Evolutionary conservation across 306 rosid species (phyloP), one percentile per base, ranked within the genome.

Genomic region (Alnus rubra): DNA sequence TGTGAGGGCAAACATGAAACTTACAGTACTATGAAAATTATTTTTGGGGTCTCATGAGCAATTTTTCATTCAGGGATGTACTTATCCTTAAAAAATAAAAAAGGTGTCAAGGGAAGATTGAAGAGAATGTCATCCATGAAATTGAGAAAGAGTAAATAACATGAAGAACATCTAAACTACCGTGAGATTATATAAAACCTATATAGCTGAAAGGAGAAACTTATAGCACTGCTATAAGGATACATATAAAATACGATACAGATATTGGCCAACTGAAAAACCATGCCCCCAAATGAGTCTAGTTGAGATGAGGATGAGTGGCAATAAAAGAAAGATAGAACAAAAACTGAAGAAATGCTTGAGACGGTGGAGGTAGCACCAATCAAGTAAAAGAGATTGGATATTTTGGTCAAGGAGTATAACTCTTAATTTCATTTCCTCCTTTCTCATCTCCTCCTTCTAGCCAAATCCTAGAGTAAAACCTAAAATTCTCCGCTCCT

Each of bases 391-490:
- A 67, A 67, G 23, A 37, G 39, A 48, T 37, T 37, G 16, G 72
- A 23, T 42, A 5, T 15, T 55, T 33, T 14, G 47, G 23, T 64
- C 70, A 64, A 18, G 50, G 31, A 37, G 71, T 39, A 39, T 18
- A 39, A 8, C 31, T 16, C 71, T 14, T 62, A 31, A 67, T 37
- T 65, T n/a, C 23, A 65, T 39, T 65, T 65, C 71, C 71, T 65
- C 47, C 71, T 16, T 35, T 65, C 48, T 67, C 49, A 67, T 39
- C 11, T 9, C 37, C 48, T 39, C 71, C 72, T 42, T 39, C 50
- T 18, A 67, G 48, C 51, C 51, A 67, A 67, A 39, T 42, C 48
- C 51, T 39, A 39, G 23, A n/a, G 51, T 8, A 64, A 63, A 35
- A 3, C 44, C 70, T 35, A 58, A 28, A 23, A 58, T 23, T 12